Evolutionary conservation across 2,329 filamentous ascomycete genomes (phyloP), one percentile per base, ranked within the genome.

Genomic region (Xylaria sp.): DNA sequence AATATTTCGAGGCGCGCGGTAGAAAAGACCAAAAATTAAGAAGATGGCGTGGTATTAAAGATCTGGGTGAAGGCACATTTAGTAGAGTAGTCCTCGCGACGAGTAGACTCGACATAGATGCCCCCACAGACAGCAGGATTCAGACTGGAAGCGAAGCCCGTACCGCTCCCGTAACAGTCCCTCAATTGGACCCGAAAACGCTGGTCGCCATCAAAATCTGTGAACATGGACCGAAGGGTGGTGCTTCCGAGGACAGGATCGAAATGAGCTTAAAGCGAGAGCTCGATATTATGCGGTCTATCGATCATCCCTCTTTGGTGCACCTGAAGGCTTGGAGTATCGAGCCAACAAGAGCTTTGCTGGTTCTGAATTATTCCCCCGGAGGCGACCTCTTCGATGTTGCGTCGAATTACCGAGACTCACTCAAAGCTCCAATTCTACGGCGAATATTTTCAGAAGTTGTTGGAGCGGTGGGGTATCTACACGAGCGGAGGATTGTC

Each of bases 371-470:
- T 71, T 98, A 98, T 80, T 98, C 94, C 78, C 92, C 95, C 0
- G 96, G 96, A 31, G 96, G 96, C 39, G 96, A 99, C 79, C 84
- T 99, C 8, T 99, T 98, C 79, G 96, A 98, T 72, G 88, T 98
- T 62, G 94, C 94, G 12, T 95, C 91, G 54, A 84, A 89, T 9
- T 89, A 93, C 70, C 88, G 88, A 63, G 86, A 90, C 18, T 80
- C 92, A 0, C 84, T 98, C 57, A 89, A 86, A 3, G 88, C 93
- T 0, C 78, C 83, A 1, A 82, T 98, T 55, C 86, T 98, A 58
- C 88, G 93, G 72, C 89, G 96, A 61, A 94, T 98, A 66, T 98
- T 98, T 80, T 87, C 94, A 15, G 96, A 99, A 80, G 81, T 98
- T 71, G 90, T 98, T 28, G 90, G 89, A 70, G 96, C 95, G 0